phyloP scores from a whole-genome alignment of 1,284 basidiomycete genomes.

The Trichosporon sp. region DNA sequence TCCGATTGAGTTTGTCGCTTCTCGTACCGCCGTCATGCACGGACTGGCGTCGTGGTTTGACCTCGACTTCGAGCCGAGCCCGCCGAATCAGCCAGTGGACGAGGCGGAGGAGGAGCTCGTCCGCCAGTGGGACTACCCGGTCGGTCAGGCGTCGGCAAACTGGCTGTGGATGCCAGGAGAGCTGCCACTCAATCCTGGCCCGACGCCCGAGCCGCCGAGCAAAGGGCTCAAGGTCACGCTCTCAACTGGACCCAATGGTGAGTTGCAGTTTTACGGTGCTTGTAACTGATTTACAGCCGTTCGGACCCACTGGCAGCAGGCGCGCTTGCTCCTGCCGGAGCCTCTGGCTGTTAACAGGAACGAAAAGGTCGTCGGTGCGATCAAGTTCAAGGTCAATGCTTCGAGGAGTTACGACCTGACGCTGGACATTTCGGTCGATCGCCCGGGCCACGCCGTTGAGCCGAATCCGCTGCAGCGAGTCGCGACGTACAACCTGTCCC shows the following conservation, averaged over 20 bases:
- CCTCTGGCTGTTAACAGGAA: constrained; percentile 48
- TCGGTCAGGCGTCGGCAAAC: constrained; percentile 14
- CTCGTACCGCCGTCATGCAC: constrained; percentile 43
- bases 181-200: constrained; percentile 40
- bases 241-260: constrained; percentile 44
- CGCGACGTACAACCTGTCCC: constrained; percentile 39
- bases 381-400: constrained; percentile 40
- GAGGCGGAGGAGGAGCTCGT: constrained; percentile 10
- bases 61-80: constrained; percentile 37
- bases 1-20: constrained; percentile 40
- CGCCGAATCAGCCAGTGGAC: neutral
- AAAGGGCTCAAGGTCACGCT: constrained; percentile 40
- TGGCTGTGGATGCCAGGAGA: constrained; percentile 40
- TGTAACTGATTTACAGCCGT: constrained; percentile 25
- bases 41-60: constrained; percentile 49
- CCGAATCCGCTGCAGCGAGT: constrained; percentile 33
- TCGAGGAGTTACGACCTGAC: constrained; percentile 45
- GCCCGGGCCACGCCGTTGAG: constrained; percentile 21
- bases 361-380: constrained; percentile 37
- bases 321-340: constrained; percentile 42
- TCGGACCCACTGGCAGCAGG: constrained; percentile 48
- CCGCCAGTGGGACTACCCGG: constrained; percentile 30
- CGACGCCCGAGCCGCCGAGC: constrained; percentile 35
- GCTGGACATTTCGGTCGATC: constrained; percentile 36
- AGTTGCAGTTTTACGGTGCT: constrained; percentile 8